Conservation (phyloP, 345 rosid species). For the Murraya koenigii region DNA sequence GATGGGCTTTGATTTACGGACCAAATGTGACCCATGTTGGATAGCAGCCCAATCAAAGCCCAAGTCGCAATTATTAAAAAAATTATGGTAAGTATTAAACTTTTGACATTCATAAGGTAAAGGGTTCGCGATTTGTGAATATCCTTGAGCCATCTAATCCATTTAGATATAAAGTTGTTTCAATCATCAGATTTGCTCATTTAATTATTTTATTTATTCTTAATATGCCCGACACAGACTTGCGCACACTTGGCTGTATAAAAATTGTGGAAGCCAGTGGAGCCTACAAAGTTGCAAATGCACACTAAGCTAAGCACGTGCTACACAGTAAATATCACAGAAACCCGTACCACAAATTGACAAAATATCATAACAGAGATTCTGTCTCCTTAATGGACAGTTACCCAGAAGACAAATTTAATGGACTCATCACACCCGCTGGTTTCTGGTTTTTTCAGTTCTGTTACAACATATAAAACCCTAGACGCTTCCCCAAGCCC, state of each 20-base stretch:
- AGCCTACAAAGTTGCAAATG: no score
- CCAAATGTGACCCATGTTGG: neutral
- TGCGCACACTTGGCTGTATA: no score
- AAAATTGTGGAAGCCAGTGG: no score
- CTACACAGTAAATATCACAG: no score
- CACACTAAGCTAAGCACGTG: no score
- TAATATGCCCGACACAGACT: no score
- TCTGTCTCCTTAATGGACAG: neutral
- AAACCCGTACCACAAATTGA: neutral
- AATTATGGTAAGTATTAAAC: neutral
- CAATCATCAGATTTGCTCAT: no score
- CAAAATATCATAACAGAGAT: neutral
- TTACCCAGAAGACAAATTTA: neutral
- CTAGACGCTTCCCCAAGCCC: neutral
- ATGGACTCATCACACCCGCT: neutral
- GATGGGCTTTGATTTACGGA: neutral
- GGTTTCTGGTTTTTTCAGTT: neutral
- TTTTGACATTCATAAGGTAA: neutral
- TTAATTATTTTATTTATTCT: no score
- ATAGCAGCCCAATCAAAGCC: neutral
- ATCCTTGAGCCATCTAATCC: no score
- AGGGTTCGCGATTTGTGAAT: no score
- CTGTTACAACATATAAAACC: neutral
- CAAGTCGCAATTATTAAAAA: neutral
- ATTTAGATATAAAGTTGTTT: no score